Evolutionary conservation across 805 yeast genomes (phyloP).

Genomic region (Diddensiella santjacobensis): DNA sequence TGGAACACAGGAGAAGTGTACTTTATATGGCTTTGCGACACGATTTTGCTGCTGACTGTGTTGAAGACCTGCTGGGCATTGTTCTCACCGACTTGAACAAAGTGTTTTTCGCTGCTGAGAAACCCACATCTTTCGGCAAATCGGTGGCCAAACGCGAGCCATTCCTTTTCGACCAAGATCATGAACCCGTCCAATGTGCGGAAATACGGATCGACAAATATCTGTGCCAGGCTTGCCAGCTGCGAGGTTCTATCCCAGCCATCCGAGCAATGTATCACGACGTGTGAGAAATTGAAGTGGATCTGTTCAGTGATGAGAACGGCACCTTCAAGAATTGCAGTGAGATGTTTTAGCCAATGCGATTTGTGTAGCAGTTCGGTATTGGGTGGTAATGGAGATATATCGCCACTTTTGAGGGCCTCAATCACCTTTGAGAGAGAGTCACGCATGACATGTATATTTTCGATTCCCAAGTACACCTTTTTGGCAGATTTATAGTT

Average conservation of each 20-base stretch:
- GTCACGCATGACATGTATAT: constrained; percentile 93
- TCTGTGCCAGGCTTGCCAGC: constrained; percentile 73
- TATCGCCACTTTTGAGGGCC: constrained; percentile 64
- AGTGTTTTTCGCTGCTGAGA: constrained; percentile 42
- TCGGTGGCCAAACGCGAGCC: constrained; percentile 92
- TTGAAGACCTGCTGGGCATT: constrained; percentile 44
- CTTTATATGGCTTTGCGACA: constrained; percentile 48
- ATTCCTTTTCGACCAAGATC: constrained; percentile 83
- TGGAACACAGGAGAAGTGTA: constrained; percentile 89
- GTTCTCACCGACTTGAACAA: constrained; percentile 26
- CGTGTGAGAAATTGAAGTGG: constrained; percentile 75
- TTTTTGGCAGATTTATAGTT: constrained; percentile 69
- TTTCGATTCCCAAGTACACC: constrained; percentile 85
- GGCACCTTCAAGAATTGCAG: constrained; percentile 66
- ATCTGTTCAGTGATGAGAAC: constrained; percentile 78
- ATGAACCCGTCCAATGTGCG: constrained; percentile 87
- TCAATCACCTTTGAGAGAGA: constrained; percentile 61
- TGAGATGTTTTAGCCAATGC: constrained; percentile 74
- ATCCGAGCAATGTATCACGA: constrained; percentile 90
- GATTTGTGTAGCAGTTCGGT: constrained; percentile 58
- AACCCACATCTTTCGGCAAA: constrained; percentile 82
- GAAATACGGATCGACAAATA: constrained; percentile 86
- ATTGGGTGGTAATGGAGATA: constrained; percentile 48
- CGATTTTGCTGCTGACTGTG: constrained; percentile 49
- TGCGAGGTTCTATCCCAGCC: constrained; percentile 99